Conservation (phyloP, 2,329 filamentous ascomycete genomes). For the Colletotrichum endophyticum region DNA sequence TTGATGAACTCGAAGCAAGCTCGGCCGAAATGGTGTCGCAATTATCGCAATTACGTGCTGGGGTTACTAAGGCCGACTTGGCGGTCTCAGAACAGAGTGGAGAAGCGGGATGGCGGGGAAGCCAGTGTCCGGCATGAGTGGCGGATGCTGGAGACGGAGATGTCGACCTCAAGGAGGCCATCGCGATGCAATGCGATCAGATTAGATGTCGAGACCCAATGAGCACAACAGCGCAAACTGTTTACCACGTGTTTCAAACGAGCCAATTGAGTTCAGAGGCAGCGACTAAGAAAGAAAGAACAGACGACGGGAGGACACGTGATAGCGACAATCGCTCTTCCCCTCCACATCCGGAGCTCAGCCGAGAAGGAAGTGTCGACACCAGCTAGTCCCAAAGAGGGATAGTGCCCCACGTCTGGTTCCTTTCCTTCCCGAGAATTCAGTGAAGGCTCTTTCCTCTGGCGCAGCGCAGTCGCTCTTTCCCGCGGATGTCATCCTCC, state of each 20-base stretch:
- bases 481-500: constrained; percentile 11
- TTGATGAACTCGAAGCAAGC: background rate
- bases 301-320: background rate
- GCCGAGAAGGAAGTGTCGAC: background rate
- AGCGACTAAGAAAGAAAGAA: background rate
- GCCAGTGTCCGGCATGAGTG: background rate
- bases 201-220: background rate
- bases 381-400: background rate
- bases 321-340: background rate
- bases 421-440: constrained; percentile 18
- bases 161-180: background rate
- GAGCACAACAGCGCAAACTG: background rate
- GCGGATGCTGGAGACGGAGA: background rate
- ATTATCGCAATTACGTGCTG: background rate
- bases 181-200: background rate
- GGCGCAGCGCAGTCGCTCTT: constrained; percentile 4
- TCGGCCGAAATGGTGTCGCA: background rate
- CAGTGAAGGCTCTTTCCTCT: background rate
- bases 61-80: background rate
- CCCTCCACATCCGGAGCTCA: constrained; percentile 7
- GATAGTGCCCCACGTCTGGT: background rate
- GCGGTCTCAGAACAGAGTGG: constrained; percentile 2
- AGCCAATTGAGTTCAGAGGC: background rate
- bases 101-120: constrained; percentile 1
- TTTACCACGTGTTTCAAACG: background rate